Percentiles rank a stretch among this genome's conserved stretches.
Conservation (phyloP, 495 filamentous ascomycete species). For the Barbatosphaeria neglecta region DNA sequence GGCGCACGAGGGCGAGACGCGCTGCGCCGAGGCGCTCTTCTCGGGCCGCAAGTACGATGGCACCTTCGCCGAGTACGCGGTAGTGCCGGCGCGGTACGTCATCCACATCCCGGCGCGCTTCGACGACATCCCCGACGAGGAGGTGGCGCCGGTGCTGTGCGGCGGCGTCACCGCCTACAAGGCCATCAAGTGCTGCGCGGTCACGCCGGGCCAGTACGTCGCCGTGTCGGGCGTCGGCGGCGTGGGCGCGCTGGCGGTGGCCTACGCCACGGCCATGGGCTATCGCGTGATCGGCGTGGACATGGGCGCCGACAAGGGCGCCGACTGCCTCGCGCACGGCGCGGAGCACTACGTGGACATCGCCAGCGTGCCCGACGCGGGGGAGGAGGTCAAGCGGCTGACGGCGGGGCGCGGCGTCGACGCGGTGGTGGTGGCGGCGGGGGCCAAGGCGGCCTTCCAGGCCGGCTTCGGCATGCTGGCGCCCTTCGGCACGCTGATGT, state of each 20-base stretch:
- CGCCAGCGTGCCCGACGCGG: not conserved
- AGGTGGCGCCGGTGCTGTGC: slow-evolving; percentile 33
- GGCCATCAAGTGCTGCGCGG: slow-evolving; percentile 18
- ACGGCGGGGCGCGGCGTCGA: not conserved
- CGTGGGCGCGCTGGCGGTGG: slow-evolving; percentile 5
- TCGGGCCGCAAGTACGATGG: slow-evolving; percentile 4
- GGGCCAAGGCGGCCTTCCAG: not conserved
- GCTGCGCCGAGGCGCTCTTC: slow-evolving; percentile 1
- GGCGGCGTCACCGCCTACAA: slow-evolving; percentile 27
- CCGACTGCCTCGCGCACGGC: slow-evolving; percentile 18
- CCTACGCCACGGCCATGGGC: slow-evolving; percentile 26
- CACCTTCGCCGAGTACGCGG: slow-evolving; percentile 26
- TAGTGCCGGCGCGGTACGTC: slow-evolving; percentile 25
- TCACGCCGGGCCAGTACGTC: slow-evolving; percentile 26
- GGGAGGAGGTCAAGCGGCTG: not conserved
- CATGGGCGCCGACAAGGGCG: slow-evolving; percentile 20
- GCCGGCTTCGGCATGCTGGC: not conserved
- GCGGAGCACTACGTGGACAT: slow-evolving; percentile 29
- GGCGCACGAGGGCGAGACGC: slow-evolving; percentile 2
- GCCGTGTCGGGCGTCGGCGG: slow-evolving; percentile 25
- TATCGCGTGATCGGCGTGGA: slow-evolving; percentile 25
- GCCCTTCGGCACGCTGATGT: not conserved
- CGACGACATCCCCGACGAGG: slow-evolving; percentile 20
- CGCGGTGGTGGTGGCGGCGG: not conserved
- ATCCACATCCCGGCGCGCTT: slow-evolving; percentile 23